Percentiles rank a stretch among this genome's conserved stretches.
Evolutionary conservation across 495 filamentous ascomycete species (phyloP).

Genomic region (Hyaloscypha bicolor): DNA sequence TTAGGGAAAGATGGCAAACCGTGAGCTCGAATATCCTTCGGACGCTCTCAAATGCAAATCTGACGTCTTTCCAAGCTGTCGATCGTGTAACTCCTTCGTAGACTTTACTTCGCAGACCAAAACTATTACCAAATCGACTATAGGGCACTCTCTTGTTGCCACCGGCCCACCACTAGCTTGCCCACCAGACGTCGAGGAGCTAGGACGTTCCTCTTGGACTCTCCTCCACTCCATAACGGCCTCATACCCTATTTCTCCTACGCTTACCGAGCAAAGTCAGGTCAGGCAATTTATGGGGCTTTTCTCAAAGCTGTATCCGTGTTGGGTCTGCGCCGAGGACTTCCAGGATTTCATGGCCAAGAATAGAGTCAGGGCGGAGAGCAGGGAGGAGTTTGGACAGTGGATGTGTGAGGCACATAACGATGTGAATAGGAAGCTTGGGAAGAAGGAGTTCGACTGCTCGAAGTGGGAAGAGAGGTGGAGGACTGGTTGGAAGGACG

Average conservation of each 20-base stretch:
- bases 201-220: conserved; percentile 90
- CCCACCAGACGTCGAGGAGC: conserved; percentile 78
- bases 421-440: conserved; percentile 91
- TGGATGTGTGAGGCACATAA: conserved; percentile 99
- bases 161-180: conserved; percentile 53
- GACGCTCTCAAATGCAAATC: conserved; percentile 4
- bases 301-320: conserved; percentile 88
- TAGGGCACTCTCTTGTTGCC: conserved; percentile 34
- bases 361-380: conserved; percentile 68
- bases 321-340: conserved; percentile 92
- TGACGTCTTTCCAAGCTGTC: conserved; percentile 62
- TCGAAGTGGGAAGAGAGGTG: conserved; percentile 90
- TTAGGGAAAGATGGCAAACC: conserved; percentile 94
- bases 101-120: conserved; percentile 65
- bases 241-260: conserved; percentile 72
- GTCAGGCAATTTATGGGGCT: conserved; percentile 75
- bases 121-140: conserved; percentile 51
- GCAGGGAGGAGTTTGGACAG: conserved; percentile 74
- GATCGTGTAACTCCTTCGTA: conserved; percentile 77
- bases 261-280: conserved; percentile 66
- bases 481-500: conserved; percentile 92
- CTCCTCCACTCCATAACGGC: conserved; percentile 90
- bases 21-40: conserved; percentile 53
- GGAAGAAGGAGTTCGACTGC: conserved; percentile 92
- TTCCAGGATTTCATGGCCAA: conserved; percentile 81